Evolutionary conservation across 176 grass and related monocot species (phyloP).

Genomic region (Ampelocalamus luodianensis): DNA sequence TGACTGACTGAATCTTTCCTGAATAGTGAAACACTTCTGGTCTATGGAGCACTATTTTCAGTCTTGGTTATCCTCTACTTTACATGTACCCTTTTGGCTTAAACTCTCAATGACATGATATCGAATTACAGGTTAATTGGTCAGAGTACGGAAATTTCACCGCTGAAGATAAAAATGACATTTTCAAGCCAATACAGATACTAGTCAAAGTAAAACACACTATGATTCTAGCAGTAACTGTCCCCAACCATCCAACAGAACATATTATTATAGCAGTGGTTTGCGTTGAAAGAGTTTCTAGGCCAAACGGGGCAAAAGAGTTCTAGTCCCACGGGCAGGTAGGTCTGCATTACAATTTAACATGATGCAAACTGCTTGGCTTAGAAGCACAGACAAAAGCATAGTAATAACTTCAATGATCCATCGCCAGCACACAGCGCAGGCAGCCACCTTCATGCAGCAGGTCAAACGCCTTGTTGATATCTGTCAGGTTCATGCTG

Average conservation of each 20-base stretch:
- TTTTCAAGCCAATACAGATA: not conserved
- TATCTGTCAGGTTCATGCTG: constrained; percentile 65
- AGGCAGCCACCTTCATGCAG: constrained; percentile 89
- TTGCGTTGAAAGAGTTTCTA: not conserved
- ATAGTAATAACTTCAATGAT: constrained; percentile 26
- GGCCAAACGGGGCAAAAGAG: not conserved
- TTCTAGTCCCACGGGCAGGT: constrained; percentile 1
- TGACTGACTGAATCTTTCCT: not conserved
- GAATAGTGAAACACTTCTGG: not conserved
- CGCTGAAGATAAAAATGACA: not conserved
- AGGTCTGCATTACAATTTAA: not conserved
- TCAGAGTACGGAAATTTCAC: not conserved
- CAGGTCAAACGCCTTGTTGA: constrained; percentile 88
- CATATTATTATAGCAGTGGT: constrained; percentile 10
- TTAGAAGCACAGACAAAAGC: not conserved
- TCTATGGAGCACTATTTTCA: not conserved
- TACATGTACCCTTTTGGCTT: not conserved
- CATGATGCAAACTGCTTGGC: not conserved
- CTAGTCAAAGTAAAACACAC: not conserved
- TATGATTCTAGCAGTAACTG: not conserved
- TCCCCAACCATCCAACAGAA: not conserved
- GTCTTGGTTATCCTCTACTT: not conserved
- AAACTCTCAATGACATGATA: too few relatives aligned
- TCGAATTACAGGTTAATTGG: too few relatives aligned
- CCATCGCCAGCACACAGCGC: constrained; percentile 78